Conservation (phyloP, 2,329 filamentous ascomycete species). For the Eurotiales sp. region DNA sequence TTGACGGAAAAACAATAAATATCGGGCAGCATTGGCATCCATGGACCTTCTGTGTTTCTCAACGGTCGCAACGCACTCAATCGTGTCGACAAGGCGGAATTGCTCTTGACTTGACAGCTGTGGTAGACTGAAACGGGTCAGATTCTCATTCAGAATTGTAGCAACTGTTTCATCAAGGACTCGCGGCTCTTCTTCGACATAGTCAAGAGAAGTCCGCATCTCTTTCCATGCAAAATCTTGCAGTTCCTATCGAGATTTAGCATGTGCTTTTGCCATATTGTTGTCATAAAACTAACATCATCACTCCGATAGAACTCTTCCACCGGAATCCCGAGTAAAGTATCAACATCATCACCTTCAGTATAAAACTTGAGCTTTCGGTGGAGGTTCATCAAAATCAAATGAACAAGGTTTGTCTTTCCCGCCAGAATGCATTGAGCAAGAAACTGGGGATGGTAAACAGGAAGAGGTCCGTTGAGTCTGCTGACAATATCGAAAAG, state of each 20-base stretch:
- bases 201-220: conserved; percentile 50
- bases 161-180: conserved; percentile 70
- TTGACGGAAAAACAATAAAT: conserved; percentile 82
- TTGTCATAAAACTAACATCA: conserved; percentile 8
- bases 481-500: conserved; percentile 78
- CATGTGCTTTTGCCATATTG: not conserved
- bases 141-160: conserved; percentile 66
- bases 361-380: conserved; percentile 77
- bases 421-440: conserved; percentile 82
- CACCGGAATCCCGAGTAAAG: conserved; percentile 62
- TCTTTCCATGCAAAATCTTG: conserved; percentile 46
- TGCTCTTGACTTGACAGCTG: conserved; percentile 82
- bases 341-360: conserved; percentile 75
- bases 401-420: conserved; percentile 67
- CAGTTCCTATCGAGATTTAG: conserved; percentile 23
- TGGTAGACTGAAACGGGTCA: conserved; percentile 70
- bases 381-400: conserved; percentile 68
- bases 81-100: conserved; percentile 76
- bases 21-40: conserved; percentile 84
- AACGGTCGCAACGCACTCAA: conserved; percentile 78
- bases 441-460: conserved; percentile 89
- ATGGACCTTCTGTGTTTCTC: conserved; percentile 84
- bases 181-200: conserved; percentile 54
- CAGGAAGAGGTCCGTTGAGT: conserved; percentile 79
- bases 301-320: conserved; percentile 46